Percentiles rank a stretch among this genome's conserved stretches.
These are phyloP conservation scores for Picea sitchensis DNA, from an alignment of 75 land plant genomes.

Conservation along the genomic window DNA sequence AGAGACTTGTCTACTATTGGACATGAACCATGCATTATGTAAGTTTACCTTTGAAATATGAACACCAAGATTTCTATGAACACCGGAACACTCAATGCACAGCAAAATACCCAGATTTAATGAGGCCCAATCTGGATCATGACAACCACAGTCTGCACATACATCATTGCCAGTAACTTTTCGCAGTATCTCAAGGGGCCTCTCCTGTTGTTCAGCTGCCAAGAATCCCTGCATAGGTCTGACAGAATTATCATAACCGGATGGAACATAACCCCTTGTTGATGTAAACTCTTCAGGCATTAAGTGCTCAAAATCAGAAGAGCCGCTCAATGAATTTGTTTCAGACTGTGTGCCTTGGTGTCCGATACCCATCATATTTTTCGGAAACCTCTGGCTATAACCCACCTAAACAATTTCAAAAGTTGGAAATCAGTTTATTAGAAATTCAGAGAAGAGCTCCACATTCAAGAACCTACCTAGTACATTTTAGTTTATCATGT, in stretches of 20 bases:
- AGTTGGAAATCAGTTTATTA: neutral
- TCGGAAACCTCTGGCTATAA: slow-evolving; percentile 15
- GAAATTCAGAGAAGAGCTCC: neutral
- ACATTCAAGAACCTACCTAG: neutral
- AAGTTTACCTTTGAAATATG: slow-evolving; percentile 92
- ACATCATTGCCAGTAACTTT: slow-evolving; percentile 79
- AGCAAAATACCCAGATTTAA: slow-evolving; percentile 85
- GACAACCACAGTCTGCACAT: slow-evolving; percentile 91
- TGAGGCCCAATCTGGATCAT: slow-evolving; percentile 98
- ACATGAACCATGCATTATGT: neutral
- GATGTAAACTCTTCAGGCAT: slow-evolving; percentile 20
- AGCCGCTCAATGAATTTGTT: slow-evolving; percentile 26
- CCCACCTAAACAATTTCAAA: slow-evolving; percentile 9
- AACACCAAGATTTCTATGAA: slow-evolving; percentile 95
- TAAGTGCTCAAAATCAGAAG: slow-evolving; percentile 23
- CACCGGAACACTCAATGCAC: slow-evolving; percentile 97
- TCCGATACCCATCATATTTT: slow-evolving; percentile 16
- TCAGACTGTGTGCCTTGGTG: slow-evolving; percentile 30
- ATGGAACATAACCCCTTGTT: neutral
- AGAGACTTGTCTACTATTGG: neutral
- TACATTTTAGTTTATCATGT: neutral
- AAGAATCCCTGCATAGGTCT: neutral
- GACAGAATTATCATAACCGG: neutral
- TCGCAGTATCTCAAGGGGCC: slow-evolving; percentile 47
- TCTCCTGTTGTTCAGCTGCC: slow-evolving; percentile 28